These are phyloP conservation scores for Entomortierella parvispora DNA, from an alignment of 192 early-diverging fungal species.

Conservation along the genomic window DNA sequence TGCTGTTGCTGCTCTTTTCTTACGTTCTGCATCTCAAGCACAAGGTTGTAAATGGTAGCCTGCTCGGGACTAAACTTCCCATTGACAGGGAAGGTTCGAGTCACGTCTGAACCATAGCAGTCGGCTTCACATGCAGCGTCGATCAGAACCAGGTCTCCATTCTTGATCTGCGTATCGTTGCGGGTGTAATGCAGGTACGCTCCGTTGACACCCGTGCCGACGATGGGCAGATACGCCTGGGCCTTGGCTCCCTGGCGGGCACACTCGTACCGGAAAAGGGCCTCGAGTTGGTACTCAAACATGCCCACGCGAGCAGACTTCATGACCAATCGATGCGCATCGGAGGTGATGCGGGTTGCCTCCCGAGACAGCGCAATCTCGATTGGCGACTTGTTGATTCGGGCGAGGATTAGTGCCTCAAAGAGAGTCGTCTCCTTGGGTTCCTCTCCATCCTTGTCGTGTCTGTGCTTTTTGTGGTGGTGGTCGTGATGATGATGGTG, in stretches of 20 bases:
- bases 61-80: conserved; percentile 77
- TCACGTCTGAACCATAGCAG: conserved; percentile 92
- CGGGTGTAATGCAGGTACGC: conserved; percentile 86
- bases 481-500: conserved; percentile 9
- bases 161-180: conserved; percentile 70
- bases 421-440: conserved; percentile 55
- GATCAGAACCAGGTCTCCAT: conserved; percentile 72
- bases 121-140: conserved; percentile 87
- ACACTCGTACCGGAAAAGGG: conserved; percentile 81
- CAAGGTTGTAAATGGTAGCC: conserved; percentile 81
- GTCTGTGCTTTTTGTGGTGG: conserved; percentile 3
- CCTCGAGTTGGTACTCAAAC: conserved; percentile 80
- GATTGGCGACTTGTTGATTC: conserved; percentile 80
- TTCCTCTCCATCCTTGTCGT: conserved; percentile 10
- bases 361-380: conserved; percentile 84
- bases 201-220: conserved; percentile 79
- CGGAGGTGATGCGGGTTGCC: conserved; percentile 77
- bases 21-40: conserved; percentile 83
- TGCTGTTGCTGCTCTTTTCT: no score
- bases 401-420: conserved; percentile 77
- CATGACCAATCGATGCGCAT: conserved; percentile 86
- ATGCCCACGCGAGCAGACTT: conserved; percentile 66
- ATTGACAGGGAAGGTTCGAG: conserved; percentile 85
- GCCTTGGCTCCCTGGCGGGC: conserved; percentile 70
- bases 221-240: conserved; percentile 90